Conservation (phyloP, 805 yeast genomes). For the Tetrapisispora fleetii region DNA sequence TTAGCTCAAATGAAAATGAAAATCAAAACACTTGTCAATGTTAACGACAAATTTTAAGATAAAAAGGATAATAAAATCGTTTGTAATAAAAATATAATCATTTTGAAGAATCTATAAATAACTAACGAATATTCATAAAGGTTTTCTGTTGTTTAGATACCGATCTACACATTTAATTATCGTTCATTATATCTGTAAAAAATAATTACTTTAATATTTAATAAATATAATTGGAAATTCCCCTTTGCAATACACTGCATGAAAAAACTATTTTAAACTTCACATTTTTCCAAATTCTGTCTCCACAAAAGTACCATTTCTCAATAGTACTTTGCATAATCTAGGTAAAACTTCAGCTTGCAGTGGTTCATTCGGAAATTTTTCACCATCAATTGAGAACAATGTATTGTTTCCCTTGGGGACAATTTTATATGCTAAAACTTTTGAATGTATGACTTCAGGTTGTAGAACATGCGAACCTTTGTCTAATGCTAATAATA, state of each 20-base stretch:
- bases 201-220: too few species aligned
- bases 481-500: slow-evolving; percentile 52
- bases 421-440: slow-evolving; percentile 60
- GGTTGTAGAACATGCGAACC: slow-evolving; percentile 70
- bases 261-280: background rate
- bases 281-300: slow-evolving; percentile 37
- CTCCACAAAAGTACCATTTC: slow-evolving; percentile 49
- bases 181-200: background rate
- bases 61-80: too few species aligned
- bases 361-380: slow-evolving; percentile 62
- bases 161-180: too few species aligned
- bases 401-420: slow-evolving; percentile 47
- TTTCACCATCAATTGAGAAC: slow-evolving; percentile 85
- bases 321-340: slow-evolving; percentile 52
- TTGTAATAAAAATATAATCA: too few species aligned
- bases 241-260: background rate
- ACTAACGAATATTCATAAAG: too few species aligned
- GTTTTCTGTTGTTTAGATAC: too few species aligned
- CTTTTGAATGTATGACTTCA: slow-evolving; percentile 65
- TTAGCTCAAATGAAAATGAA: slow-evolving; percentile 30
- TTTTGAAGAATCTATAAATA: too few species aligned
- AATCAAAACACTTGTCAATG: slow-evolving; percentile 34
- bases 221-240: background rate
- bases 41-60: slow-evolving; percentile 9
- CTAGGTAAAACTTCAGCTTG: slow-evolving; percentile 75